Conservation (phyloP, 2,329 filamentous ascomycete genomes). For the Aspergillus sp. region DNA sequence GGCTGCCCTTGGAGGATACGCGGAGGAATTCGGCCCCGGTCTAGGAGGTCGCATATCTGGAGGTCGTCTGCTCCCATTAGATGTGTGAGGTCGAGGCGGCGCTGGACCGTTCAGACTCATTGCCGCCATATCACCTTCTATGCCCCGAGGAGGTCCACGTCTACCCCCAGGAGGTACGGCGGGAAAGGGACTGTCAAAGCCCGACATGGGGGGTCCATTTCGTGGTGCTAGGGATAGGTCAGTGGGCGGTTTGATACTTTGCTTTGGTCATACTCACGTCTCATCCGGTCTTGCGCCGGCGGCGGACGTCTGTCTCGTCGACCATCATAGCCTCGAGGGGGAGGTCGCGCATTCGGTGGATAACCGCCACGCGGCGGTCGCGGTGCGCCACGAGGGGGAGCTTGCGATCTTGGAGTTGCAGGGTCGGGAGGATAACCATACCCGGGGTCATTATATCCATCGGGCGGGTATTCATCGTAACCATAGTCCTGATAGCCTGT, state of each 20-base stretch:
- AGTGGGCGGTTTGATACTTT: background rate
- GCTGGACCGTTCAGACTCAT: slow-evolving; percentile 37
- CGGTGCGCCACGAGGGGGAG: slow-evolving; percentile 27
- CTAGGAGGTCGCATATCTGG: slow-evolving; percentile 30
- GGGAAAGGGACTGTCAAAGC: slow-evolving; percentile 54
- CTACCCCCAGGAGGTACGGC: slow-evolving; percentile 33
- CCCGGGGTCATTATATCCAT: slow-evolving; percentile 26
- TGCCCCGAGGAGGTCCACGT: slow-evolving; percentile 28
- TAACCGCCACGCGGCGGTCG: slow-evolving; percentile 33
- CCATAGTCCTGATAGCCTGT: slow-evolving; percentile 26
- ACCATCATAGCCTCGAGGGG: slow-evolving; percentile 24
- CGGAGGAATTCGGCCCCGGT: slow-evolving; percentile 23
- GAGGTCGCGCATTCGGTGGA: slow-evolving; percentile 27
- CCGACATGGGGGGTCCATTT: slow-evolving; percentile 32
- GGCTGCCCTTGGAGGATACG: slow-evolving; percentile 25
- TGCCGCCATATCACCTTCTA: slow-evolving; percentile 42
- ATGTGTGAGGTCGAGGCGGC: slow-evolving; percentile 40
- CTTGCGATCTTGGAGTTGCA: slow-evolving; percentile 26
- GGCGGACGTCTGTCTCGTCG: slow-evolving; percentile 30
- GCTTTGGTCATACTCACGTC: slow-evolving; percentile 29
- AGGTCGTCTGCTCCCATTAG: slow-evolving; percentile 30
- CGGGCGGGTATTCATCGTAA: slow-evolving; percentile 26
- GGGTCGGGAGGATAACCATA: slow-evolving; percentile 29
- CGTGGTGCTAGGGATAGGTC: slow-evolving; percentile 24
- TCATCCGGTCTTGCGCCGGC: slow-evolving; percentile 30